Evolutionary conservation across 306 rosid species (phyloP).

Genomic region (Glycine tomentella): DNA sequence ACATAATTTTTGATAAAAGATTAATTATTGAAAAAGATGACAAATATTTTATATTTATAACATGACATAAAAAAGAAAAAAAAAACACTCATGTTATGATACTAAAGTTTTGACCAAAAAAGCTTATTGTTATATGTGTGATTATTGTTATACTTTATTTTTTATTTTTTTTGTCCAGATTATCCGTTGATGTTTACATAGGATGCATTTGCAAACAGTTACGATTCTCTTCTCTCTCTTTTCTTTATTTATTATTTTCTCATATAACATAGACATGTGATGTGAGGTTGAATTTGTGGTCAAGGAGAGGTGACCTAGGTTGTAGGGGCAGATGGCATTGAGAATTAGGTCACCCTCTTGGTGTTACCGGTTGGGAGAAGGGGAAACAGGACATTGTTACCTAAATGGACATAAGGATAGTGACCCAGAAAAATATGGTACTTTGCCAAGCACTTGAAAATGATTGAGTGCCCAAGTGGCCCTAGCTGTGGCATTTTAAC

Average conservation of each 20-base stretch:
- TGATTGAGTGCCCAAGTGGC: constrained; percentile 31
- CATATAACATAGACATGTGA: not conserved
- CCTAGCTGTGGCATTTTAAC: not conserved
- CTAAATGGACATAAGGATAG: constrained; percentile 36
- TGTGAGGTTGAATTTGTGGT: constrained; percentile 20
- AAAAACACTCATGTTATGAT: too few species aligned
- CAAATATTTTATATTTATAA: too few species aligned
- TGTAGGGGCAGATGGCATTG: constrained; percentile 28
- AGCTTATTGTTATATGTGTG: not conserved
- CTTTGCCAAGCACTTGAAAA: constrained; percentile 18
- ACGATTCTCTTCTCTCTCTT: not conserved
- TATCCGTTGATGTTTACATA: not conserved
- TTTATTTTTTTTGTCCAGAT: not conserved
- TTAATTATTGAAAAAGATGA: too few species aligned
- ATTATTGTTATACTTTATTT: not conserved
- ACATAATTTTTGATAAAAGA: too few species aligned
- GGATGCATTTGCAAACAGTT: not conserved
- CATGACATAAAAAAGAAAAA: too few species aligned
- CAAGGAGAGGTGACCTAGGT: constrained; percentile 1
- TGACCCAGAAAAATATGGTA: constrained; percentile 40
- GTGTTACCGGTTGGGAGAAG: constrained; percentile 18
- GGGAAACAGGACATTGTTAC: constrained; percentile 34
- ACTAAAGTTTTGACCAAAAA: too few species aligned
- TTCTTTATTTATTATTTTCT: not conserved
- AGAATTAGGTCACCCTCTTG: constrained; percentile 39